Conservation (phyloP, 1,284 basidiomycete genomes). For the Ceratobasidium theobromae region DNA sequence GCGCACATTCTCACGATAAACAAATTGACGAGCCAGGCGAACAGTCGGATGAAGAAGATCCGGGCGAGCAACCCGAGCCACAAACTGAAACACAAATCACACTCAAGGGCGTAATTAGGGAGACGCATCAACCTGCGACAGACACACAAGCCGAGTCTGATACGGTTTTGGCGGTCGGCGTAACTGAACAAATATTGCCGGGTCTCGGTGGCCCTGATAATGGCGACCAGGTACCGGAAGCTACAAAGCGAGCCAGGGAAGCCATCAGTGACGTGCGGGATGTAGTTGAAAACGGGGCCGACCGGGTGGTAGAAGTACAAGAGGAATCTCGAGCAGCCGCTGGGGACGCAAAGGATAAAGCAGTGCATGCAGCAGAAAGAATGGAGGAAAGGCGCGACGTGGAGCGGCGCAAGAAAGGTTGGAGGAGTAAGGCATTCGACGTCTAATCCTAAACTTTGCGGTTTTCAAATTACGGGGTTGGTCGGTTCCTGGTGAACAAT, state of each 20-base stretch:
- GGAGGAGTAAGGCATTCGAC: constrained; percentile 45
- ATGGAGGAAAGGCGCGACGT: constrained; percentile 37
- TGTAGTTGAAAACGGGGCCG: constrained; percentile 34
- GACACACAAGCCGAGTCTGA: constrained; percentile 39
- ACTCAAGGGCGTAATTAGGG: constrained; percentile 47
- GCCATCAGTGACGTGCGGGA: constrained; percentile 39
- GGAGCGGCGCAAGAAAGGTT: constrained; percentile 37
- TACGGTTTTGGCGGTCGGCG: constrained; percentile 48
- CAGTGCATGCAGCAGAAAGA: constrained; percentile 37
- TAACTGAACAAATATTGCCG: constrained; percentile 52
- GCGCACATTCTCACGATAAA: constrained; percentile 35
- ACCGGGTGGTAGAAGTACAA: constrained; percentile 39
- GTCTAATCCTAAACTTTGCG: constrained; percentile 28
- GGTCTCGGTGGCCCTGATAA: constrained; percentile 48
- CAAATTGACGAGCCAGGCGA: constrained; percentile 1
- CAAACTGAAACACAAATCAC: constrained; percentile 42
- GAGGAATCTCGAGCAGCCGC: constrained; percentile 39
- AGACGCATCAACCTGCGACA: constrained; percentile 39
- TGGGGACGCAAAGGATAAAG: constrained; percentile 37
- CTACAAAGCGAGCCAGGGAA: constrained; percentile 36
- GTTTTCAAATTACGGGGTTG: not conserved
- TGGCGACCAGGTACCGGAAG: constrained; percentile 34
- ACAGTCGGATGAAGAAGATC: constrained; percentile 34
- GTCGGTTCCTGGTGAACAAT: not conserved
- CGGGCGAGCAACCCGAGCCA: constrained; percentile 33